Conservation (phyloP, 352 stramenopile genomes). For the Pythium brachiatum region DNA sequence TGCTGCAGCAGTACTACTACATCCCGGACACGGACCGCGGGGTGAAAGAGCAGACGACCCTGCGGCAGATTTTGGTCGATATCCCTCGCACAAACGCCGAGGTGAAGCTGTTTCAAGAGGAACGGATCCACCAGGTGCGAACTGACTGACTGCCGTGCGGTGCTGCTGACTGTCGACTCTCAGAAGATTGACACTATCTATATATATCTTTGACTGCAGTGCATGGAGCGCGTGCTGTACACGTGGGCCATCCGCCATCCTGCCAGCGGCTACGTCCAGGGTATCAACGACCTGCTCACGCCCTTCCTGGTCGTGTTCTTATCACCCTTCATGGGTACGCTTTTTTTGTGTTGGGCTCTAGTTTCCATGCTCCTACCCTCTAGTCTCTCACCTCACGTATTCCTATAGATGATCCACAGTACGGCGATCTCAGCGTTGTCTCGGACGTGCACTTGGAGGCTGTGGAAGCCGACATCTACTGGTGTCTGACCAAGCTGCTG, state of each 20-base stretch:
- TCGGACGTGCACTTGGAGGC: slow-evolving; percentile 66
- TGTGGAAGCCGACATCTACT: slow-evolving; percentile 98
- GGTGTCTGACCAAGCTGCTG: slow-evolving; percentile 98
- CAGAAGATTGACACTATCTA: neutral
- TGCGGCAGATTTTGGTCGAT: slow-evolving; percentile 98
- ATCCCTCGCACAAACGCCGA: slow-evolving; percentile 97
- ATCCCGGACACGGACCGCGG: slow-evolving; percentile 94
- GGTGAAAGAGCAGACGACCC: slow-evolving; percentile 94
- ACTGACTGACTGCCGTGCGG: neutral
- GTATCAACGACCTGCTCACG: slow-evolving; percentile 99
- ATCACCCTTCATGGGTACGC: slow-evolving; percentile 68
- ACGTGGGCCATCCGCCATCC: slow-evolving; percentile 99
- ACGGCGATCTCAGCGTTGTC: slow-evolving; percentile 63
- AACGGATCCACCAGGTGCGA: slow-evolving; percentile 85
- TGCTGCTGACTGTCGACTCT: neutral
- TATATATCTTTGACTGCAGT: slow-evolving; percentile 38
- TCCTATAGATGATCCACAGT: slow-evolving; percentile 64
- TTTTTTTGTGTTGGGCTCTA: too few species aligned
- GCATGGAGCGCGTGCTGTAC: slow-evolving; percentile 97
- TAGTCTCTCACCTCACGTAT: slow-evolving; percentile 6
- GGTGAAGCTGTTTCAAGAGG: slow-evolving; percentile 96
- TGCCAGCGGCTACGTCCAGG: slow-evolving; percentile 98
- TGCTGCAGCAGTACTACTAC: slow-evolving; percentile 96
- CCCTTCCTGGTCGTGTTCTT: slow-evolving; percentile 98
- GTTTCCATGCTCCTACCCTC: neutral